Percentiles rank a stretch among this genome's conserved stretches.
These are phyloP conservation scores for Penicillium sp. DNA, from an alignment of 2,329 filamentous ascomycete genomes.

Conservation along the genomic window DNA sequence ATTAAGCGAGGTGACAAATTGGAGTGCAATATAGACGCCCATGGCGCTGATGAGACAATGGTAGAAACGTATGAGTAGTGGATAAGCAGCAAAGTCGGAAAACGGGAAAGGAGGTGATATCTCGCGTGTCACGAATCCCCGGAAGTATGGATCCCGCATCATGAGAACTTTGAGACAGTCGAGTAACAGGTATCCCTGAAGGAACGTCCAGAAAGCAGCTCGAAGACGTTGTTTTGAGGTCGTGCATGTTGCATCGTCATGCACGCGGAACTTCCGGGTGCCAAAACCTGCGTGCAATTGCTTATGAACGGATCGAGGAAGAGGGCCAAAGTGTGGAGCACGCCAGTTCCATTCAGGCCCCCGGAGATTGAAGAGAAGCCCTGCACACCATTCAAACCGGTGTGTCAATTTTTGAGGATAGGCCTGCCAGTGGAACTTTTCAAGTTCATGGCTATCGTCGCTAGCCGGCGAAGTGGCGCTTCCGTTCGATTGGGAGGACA, in stretches of 20 bases:
- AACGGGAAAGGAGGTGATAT: slow-evolving; percentile 47
- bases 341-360: slow-evolving; percentile 64
- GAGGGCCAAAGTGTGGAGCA: slow-evolving; percentile 46
- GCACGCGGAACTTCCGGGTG: slow-evolving; percentile 15
- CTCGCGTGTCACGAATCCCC: slow-evolving; percentile 54
- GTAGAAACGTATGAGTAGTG: slow-evolving; percentile 53
- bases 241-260: slow-evolving; percentile 34
- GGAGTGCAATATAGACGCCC: slow-evolving; percentile 62
- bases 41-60: slow-evolving; percentile 59
- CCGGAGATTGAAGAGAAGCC: slow-evolving; percentile 60
- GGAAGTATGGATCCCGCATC: slow-evolving; percentile 78
- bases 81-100: slow-evolving; percentile 47
- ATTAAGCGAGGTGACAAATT: slow-evolving; percentile 60
- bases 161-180: slow-evolving; percentile 70
- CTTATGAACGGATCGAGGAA: slow-evolving; percentile 31
- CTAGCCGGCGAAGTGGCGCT: neutral
- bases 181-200: slow-evolving; percentile 64
- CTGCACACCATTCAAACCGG: slow-evolving; percentile 60
- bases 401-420: slow-evolving; percentile 55
- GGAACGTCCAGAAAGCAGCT: slow-evolving; percentile 49
- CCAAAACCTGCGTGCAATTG: slow-evolving; percentile 24
- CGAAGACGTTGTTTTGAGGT: slow-evolving; percentile 51
- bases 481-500: neutral
- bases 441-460: neutral
- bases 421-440: slow-evolving; percentile 54